Evolutionary conservation across 805 yeast genomes (phyloP).

Genomic region (Candida xiaguanensis): DNA sequence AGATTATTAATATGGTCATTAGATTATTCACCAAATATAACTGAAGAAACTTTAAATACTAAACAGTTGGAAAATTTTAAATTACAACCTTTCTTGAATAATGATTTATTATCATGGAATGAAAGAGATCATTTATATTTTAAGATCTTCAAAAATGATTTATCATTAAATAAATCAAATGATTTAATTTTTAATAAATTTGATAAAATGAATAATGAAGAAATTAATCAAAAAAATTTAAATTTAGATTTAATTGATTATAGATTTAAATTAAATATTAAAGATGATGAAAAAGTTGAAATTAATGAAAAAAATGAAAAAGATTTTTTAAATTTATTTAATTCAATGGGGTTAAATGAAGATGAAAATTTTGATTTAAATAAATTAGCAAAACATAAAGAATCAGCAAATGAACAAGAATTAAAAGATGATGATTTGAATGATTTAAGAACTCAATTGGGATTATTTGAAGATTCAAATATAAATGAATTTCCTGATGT

Average conservation of each 20-base stretch:
- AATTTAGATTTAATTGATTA: slow-evolving; percentile 4
- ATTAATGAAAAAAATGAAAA: background rate
- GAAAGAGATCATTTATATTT: slow-evolving; percentile 11
- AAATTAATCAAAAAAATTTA: slow-evolving; percentile 1
- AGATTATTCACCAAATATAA: slow-evolving; percentile 27
- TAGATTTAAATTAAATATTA: slow-evolving; percentile 2
- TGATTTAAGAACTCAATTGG: slow-evolving; percentile 7
- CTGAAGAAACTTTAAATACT: slow-evolving; percentile 15
- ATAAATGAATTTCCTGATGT: slow-evolving; percentile 9
- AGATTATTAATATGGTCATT: slow-evolving; percentile 38
- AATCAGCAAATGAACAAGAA: slow-evolving; percentile 4
- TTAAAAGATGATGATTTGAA: slow-evolving; percentile 4
- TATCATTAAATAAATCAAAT: background rate
- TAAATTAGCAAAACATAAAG: slow-evolving; percentile 2
- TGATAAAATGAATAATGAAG: slow-evolving; percentile 3
- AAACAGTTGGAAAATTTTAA: slow-evolving; percentile 9
- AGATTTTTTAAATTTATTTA: slow-evolving; percentile 4
- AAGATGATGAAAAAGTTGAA: background rate
- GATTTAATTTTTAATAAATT: slow-evolving; percentile 7
- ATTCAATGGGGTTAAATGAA: background rate
- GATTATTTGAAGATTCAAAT: slow-evolving; percentile 2
- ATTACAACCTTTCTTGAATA: slow-evolving; percentile 26
- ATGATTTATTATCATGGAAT: slow-evolving; percentile 31
- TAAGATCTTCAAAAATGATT: background rate
- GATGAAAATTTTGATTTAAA: slow-evolving; percentile 2